Base-by-base conservation (phyloP, 2,329 filamentous ascomycete species). In the Cytospora mali region DNA sequence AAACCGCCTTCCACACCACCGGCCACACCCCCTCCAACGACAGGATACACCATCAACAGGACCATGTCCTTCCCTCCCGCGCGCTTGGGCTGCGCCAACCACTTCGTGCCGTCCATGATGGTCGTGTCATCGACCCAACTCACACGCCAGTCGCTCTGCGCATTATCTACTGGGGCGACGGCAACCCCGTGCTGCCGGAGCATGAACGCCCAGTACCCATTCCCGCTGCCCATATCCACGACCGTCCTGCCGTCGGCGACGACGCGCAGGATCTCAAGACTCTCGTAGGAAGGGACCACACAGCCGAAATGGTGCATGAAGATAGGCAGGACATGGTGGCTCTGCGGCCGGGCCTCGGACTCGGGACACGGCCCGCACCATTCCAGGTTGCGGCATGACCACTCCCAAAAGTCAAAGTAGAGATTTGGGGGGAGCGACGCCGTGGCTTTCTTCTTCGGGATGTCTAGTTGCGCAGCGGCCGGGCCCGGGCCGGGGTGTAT, bases 231-330 rank as follows among this genome's bases (percentile, higher is more conserved):
- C 46, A 92, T 75, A 68, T 92, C 89, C 11, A 88, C 76, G 9
- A 92, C 78, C 14, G 79, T 72, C 6, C 82, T 77, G 3, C 79
- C 79, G 1, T 79, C 80, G 6, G 84, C 80, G 2, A 90, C 72
- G 54, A 81, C 77, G 39, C 80, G 81, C 33, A 92, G 80, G 25
- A 89, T 77, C 65, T 82, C 77, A 14, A 93, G 76, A 1, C 84
- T 80, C 68, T 91, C 88, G 72, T 89, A 88, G 11, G 83, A 85
- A 0, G 90, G 90, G 23, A 86, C 86, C 1, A 84, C 84, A 75
- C 89, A 93, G 56, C 89, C 89, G 73, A 92, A 92, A 74, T 93
- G 89, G 75, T 92, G 89, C 81, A 92, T 92, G 61, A 92, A 80
- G 21, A 92, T 79, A 2, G 89, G 89, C 10, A 92, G 80, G 7